phyloP scores from a whole-genome alignment of 2,329 filamentous ascomycete species.

The Chalaropsis thielavioides region DNA sequence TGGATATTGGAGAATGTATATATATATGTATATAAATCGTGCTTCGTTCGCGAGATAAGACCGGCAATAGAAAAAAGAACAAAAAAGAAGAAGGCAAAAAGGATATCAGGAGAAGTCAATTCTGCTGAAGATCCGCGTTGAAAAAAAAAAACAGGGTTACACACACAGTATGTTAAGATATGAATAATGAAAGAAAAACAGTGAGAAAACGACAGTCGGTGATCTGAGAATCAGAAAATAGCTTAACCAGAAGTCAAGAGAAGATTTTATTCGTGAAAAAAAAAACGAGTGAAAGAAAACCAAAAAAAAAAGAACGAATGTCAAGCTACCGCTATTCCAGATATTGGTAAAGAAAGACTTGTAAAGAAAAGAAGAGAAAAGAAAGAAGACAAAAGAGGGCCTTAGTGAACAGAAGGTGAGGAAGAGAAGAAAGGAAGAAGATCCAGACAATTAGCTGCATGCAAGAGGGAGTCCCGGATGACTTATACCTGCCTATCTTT shows the following conservation, averaged over 20 bases:
- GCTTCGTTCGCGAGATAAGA: conserved; percentile 10
- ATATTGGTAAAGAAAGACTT: conserved; percentile 16
- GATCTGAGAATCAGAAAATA: background rate
- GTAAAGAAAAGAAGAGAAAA: conserved; percentile 20
- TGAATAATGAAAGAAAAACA: background rate
- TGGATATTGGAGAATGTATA: background rate
- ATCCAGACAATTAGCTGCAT: conserved; percentile 3
- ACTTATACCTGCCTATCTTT: background rate
- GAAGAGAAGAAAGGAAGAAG: conserved; percentile 15
- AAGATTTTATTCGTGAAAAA: background rate
- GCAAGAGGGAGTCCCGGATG: background rate
- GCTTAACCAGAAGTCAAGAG: background rate
- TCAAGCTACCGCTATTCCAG: conserved; percentile 18
- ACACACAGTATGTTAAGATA: conserved; percentile 9
- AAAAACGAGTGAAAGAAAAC: background rate
- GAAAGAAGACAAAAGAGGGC: conserved; percentile 23
- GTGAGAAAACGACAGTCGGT: conserved; percentile 8
- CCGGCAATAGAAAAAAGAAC: conserved; percentile 7
- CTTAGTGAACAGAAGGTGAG: conserved; percentile 18
- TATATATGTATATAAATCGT: conserved; percentile 5
- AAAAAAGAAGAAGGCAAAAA: conserved; percentile 15
- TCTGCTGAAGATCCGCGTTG: background rate
- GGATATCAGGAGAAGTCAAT: conserved; percentile 15
- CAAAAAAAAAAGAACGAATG: conserved; percentile 14
- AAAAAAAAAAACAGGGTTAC: conserved; percentile 9